Base-by-base conservation (phyloP, 129 eudicot genomes). In the Artemisia annua region DNA sequence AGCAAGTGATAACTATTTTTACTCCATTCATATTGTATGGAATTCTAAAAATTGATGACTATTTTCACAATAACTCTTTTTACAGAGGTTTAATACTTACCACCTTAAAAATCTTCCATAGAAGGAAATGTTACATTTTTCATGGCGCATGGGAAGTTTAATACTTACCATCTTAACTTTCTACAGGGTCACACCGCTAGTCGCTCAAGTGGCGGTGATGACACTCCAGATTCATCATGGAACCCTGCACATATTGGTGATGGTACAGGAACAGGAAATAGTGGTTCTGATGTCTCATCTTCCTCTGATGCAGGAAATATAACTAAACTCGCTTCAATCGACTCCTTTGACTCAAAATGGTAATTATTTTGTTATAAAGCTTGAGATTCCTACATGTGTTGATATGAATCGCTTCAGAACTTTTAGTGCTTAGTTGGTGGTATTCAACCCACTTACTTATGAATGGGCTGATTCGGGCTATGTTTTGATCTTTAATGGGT, bases 341-440 rank as follows among this genome's bases (percentile, higher is more conserved):
- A 91, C 70, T 95, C 99, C 9, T 95, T 90, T 17, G 99, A 95
- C 74, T 95, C 99, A 66, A 95, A 89, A 87, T 95, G 99, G 99
- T 91, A 84, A 66, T 70, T 22, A 15, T 56, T 35, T n/a, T 46
- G 49, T 64, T 73, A 55, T 75, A 59, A 59, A 54, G 30, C 48
- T 28, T 17, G 20, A 66, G 16, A 46, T 55, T 66, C n/a, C 55
- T 54, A 19, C 46, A 59, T 72, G 12, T 51, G 48, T 16, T 16
- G 0, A 28, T 16, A 11, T 61, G 51, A 39, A 35, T 48, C 22
- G 3, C 15, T 61, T 11, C 1, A 26, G 39, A 35, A 2, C 3
- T 71, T 72, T 8, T 19, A 55, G 62, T 13, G 17, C 50, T 17
- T 73, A 44, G 44, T 59, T 22, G 22, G 46, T 39, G 46, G 30